phyloP scores from a whole-genome alignment of 2,329 filamentous ascomycete genomes.

The Fonsecaea nubica region DNA sequence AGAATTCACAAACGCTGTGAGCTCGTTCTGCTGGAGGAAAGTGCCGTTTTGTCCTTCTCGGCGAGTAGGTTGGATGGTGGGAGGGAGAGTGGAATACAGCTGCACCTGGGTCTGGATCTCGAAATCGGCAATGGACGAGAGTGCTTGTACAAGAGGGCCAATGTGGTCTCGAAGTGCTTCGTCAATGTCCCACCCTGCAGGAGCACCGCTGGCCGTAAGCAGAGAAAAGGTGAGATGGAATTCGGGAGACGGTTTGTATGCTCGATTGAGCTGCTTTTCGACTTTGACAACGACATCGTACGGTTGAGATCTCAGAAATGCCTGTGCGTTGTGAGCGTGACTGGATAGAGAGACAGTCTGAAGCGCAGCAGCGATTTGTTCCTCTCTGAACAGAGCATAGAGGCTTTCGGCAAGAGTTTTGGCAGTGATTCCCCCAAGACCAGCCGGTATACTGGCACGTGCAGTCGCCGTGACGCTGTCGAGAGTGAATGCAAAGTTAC shows the following conservation, averaged over 20 bases:
- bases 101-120: conserved; percentile 96
- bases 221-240: conserved; percentile 97
- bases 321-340: conserved; percentile 42
- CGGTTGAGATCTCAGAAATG: conserved; percentile 49
- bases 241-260: conserved; percentile 87
- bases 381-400: conserved; percentile 80
- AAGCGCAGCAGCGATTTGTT: conserved; percentile 82
- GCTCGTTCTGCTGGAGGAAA: conserved; percentile 76
- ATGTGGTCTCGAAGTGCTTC: conserved; percentile 80
- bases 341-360: conserved; percentile 47
- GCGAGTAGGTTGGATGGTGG: conserved; percentile 66
- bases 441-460: conserved; percentile 23
- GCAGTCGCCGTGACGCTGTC: conserved; percentile 25
- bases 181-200: conserved; percentile 92
- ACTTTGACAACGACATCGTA: conserved; percentile 64
- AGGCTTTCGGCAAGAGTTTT: conserved; percentile 77
- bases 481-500: conserved; percentile 41
- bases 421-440: conserved; percentile 1
- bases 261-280: conserved; percentile 74
- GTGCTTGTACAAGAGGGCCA: conserved; percentile 76
- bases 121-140: conserved; percentile 88
- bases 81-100: conserved; percentile 77
- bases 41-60: conserved; percentile 45
- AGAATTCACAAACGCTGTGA: conserved; percentile 94
- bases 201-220: conserved; percentile 78